phyloP scores from a whole-genome alignment of 2,329 filamentous ascomycete species.

The Cytospora chrysosperma region DNA sequence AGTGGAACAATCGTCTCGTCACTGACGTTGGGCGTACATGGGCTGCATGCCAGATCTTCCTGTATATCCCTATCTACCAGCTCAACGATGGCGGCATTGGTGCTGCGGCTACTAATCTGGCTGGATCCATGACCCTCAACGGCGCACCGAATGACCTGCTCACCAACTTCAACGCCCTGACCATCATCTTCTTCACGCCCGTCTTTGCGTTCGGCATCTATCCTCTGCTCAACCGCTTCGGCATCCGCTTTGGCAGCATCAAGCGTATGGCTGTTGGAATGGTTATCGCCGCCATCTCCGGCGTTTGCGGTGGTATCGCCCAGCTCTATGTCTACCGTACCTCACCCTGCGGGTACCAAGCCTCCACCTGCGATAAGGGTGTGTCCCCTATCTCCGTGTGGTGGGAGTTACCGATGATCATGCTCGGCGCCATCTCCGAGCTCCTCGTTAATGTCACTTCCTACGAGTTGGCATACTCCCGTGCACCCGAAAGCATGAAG shows the following conservation, averaged over 20 bases:
- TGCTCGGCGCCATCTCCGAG: conserved; percentile 53
- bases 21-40: conserved; percentile 59
- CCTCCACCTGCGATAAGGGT: conserved; percentile 39
- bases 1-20: conserved; percentile 65
- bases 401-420: conserved; percentile 50
- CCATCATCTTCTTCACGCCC: conserved; percentile 57
- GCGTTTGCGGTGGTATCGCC: conserved; percentile 50
- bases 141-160: conserved; percentile 62
- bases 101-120: conserved; percentile 37
- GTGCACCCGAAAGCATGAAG: conserved; percentile 65
- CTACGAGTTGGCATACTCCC: conserved; percentile 67
- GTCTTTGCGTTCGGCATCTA: conserved; percentile 56
- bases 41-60: conserved; percentile 40
- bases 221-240: conserved; percentile 49
- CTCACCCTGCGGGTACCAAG: conserved; percentile 51
- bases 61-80: conserved; percentile 42
- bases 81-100: conserved; percentile 43
- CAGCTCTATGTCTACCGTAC: conserved; percentile 59
- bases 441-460: conserved; percentile 62
- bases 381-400: conserved; percentile 48
- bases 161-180: conserved; percentile 57
- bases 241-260: conserved; percentile 58
- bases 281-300: conserved; percentile 35
- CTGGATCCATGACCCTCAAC: conserved; percentile 44
- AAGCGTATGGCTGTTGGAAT: conserved; percentile 59